These are phyloP conservation scores for Bipolaris oryzae DNA, from an alignment of 2,329 filamentous ascomycete genomes.

Conservation along the genomic window DNA sequence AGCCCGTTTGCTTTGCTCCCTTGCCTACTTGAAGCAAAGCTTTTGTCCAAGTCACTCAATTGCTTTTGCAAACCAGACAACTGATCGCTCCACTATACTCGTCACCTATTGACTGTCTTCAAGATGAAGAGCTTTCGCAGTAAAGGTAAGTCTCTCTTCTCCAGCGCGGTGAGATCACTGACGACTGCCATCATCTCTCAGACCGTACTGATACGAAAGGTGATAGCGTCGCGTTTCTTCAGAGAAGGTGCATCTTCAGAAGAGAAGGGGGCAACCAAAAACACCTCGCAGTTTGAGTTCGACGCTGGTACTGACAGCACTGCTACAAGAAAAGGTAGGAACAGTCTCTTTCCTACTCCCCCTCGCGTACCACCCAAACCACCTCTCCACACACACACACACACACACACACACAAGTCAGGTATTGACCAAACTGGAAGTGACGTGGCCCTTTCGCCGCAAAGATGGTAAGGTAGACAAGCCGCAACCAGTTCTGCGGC, in stretches of 20 bases:
- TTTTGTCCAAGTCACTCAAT: background rate
- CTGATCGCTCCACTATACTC: background rate
- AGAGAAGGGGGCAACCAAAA: conserved; percentile 19
- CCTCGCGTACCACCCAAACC: background rate
- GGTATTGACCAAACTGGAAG: conserved; percentile 10
- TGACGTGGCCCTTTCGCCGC: conserved; percentile 20
- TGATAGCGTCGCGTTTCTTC: conserved; percentile 31
- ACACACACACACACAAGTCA: too few relatives aligned
- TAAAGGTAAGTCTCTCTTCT: conserved; percentile 20
- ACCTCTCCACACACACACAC: too few relatives aligned
- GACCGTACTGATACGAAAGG: background rate
- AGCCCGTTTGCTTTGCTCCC: background rate
- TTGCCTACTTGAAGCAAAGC: background rate
- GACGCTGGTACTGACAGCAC: conserved; percentile 23
- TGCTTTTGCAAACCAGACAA: background rate
- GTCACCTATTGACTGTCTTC: background rate
- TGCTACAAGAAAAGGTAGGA: conserved; percentile 24
- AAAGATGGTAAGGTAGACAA: conserved; percentile 15
- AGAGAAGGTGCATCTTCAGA: conserved; percentile 23
- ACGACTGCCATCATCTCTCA: background rate
- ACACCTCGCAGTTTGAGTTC: conserved; percentile 9
- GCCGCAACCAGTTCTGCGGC: conserved; percentile 4
- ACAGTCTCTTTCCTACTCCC: background rate
- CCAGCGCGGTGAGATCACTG: background rate
- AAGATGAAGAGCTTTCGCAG: conserved; percentile 28